Percentiles rank a stretch among this genome's conserved stretches.
These are phyloP conservation scores for Paxillus ammoniavirescens DNA, from an alignment of 768 basidiomycete genomes.

Conservation along the genomic window DNA sequence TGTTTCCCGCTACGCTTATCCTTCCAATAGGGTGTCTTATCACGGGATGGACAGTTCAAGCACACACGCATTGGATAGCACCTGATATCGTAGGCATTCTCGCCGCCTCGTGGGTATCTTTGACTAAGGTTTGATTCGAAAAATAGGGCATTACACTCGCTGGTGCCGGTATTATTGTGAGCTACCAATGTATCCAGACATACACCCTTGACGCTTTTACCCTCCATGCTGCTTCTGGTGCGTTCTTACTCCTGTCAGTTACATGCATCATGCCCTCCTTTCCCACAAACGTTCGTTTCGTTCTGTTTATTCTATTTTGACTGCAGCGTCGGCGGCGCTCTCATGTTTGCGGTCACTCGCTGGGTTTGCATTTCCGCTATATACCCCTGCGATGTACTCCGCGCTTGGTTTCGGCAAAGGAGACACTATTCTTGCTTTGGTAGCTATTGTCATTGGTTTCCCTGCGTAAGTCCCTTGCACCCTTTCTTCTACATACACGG, in stretches of 20 bases:
- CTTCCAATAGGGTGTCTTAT: constrained; percentile 70
- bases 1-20: constrained; percentile 56
- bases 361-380: constrained; percentile 79
- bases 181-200: constrained; percentile 61
- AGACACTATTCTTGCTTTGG: constrained; percentile 58
- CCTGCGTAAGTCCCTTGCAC: constrained; percentile 37
- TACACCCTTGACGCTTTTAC: constrained; percentile 71
- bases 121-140: too few species aligned
- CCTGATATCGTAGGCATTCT: constrained; percentile 54
- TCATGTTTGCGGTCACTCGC: constrained; percentile 60
- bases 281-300: neutral
- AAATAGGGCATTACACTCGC: constrained; percentile 54
- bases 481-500: neutral
- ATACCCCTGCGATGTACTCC: constrained; percentile 66
- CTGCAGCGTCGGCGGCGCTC: constrained; percentile 61
- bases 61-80: constrained; percentile 63
- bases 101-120: too few species aligned
- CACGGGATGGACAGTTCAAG: constrained; percentile 66
- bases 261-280: neutral
- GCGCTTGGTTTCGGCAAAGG: constrained; percentile 70
- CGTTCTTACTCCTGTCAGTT: constrained; percentile 4
- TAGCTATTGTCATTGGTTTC: constrained; percentile 58
- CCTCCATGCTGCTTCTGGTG: constrained; percentile 66
- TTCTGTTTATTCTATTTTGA: neutral
- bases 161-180: constrained; percentile 56